These are phyloP conservation scores for Ambrosiella beaveri DNA, from an alignment of 2,329 filamentous ascomycete genomes.

Conservation along the genomic window DNA sequence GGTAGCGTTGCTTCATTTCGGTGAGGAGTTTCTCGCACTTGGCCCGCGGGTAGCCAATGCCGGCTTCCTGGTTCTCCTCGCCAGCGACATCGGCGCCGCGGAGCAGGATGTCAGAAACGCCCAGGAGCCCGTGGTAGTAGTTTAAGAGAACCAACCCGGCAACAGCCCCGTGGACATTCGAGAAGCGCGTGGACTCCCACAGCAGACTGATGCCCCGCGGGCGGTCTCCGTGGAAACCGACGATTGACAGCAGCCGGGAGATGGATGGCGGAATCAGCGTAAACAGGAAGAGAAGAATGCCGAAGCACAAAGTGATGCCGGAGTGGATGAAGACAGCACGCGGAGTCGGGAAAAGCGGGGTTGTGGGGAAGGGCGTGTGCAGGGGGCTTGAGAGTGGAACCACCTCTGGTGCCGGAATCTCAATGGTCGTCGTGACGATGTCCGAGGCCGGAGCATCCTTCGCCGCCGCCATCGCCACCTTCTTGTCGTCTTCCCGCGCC, in stretches of 20 bases:
- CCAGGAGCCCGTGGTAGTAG: constrained; percentile 78
- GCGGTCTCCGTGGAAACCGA: constrained; percentile 82
- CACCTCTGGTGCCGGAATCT: background rate
- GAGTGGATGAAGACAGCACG: constrained; percentile 82
- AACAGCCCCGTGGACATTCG: constrained; percentile 85
- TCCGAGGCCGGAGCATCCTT: constrained; percentile 16
- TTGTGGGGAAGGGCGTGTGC: background rate
- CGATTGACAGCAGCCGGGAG: constrained; percentile 66
- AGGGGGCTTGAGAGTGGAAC: background rate
- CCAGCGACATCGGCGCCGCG: constrained; percentile 30
- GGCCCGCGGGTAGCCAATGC: constrained; percentile 54
- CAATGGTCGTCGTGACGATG: constrained; percentile 5
- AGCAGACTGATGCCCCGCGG: constrained; percentile 68
- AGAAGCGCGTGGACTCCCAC: constrained; percentile 73
- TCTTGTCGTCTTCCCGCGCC: constrained; percentile 20
- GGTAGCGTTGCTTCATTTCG: constrained; percentile 62
- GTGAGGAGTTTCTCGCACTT: constrained; percentile 50
- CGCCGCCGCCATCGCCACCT: constrained; percentile 15
- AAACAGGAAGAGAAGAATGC: constrained; percentile 69
- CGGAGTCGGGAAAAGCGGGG: constrained; percentile 31
- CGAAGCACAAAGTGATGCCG: constrained; percentile 77
- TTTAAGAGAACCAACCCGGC: constrained; percentile 63
- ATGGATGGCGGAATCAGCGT: constrained; percentile 87
- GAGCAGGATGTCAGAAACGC: constrained; percentile 74
- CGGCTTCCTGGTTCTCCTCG: constrained; percentile 35